Conservation (phyloP, 2,329 filamentous ascomycete species). For the Lanzia echinophila region DNA sequence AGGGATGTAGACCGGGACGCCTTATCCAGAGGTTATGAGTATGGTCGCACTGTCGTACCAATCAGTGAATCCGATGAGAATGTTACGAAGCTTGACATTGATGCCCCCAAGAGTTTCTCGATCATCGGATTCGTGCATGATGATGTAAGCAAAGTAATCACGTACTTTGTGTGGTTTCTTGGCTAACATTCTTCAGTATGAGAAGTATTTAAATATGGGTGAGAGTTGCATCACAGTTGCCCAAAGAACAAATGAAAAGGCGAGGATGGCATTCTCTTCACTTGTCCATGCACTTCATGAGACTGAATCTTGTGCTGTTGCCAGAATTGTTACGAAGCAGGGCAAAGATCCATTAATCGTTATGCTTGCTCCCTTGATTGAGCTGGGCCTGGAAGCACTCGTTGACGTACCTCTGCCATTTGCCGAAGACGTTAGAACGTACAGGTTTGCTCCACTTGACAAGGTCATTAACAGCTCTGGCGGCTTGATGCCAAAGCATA, state of each 20-base stretch:
- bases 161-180: not conserved
- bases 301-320: constrained; percentile 77
- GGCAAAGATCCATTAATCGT: constrained; percentile 70
- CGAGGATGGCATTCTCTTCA: constrained; percentile 78
- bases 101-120: constrained; percentile 63
- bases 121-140: constrained; percentile 80
- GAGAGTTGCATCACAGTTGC: constrained; percentile 72
- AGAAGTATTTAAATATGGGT: constrained; percentile 80
- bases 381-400: constrained; percentile 73
- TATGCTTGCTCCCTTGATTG: constrained; percentile 73
- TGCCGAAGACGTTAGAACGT: constrained; percentile 83
- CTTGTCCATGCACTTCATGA: constrained; percentile 84
- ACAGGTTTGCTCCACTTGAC: constrained; percentile 85
- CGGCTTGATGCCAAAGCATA: constrained; percentile 71
- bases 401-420: constrained; percentile 90
- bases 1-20: constrained; percentile 74
- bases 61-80: constrained; percentile 83
- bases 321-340: constrained; percentile 78
- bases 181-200: constrained; percentile 48
- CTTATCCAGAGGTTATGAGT: constrained; percentile 88
- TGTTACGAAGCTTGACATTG: constrained; percentile 83
- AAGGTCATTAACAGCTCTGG: constrained; percentile 83
- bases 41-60: constrained; percentile 84
- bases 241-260: constrained; percentile 71
- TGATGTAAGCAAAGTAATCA: not conserved